Base-by-base conservation (phyloP, 225 moss, liverwort and hornwort genomes). In the Pseudoscleropodium purum region DNA sequence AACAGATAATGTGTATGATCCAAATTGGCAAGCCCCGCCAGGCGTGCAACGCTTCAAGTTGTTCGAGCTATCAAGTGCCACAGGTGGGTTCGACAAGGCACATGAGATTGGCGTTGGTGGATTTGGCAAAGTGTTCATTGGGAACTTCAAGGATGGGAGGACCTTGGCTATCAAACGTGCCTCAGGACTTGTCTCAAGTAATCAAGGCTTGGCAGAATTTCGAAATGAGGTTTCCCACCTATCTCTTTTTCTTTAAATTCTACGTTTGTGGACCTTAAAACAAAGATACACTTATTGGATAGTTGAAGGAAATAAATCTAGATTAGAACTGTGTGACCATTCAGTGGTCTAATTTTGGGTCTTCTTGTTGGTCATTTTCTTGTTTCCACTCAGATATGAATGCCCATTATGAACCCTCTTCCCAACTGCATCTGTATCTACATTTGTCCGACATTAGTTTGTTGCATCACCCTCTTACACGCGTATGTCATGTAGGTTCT, bases 71-170 rank as follows among this genome's bases (percentile, higher is more conserved):
- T 88, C 91, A 5, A 62, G 26, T 36, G 93, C 90, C 45, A 93
- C 93, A 25, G 89, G 87, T 41, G 91, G 91, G 31, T 93, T 93
- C 57, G 75, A 90, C 63, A 49, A 84, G 57, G 64, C 93, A 14
- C 91, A 93, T 64, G 93, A 93, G 88, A 92, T 93, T 54, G 93
- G 93, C 25, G 67, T 90, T 7, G 93, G 93, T 51, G 93, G 93
- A 10, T 93, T 93, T 54, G 93, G 93, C 80, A 93, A 92, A 77
- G 93, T 93, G 64, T 93, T 93, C 47, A 20, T 88, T 29, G 91
- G 91, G 7, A 90, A 80, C 19, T 93, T 93, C 75, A 91, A 70
- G 84, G 88, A 93, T 36, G 93, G 93, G 8, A 61, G 85, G 39
- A 88, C 76, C 39, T 69, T 90, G 43, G 93, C 91, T 18, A 87